Percentiles rank a stretch among this genome's conserved stretches.
Conservation (phyloP, 305 asterid species). For the Striga hermonthica region DNA sequence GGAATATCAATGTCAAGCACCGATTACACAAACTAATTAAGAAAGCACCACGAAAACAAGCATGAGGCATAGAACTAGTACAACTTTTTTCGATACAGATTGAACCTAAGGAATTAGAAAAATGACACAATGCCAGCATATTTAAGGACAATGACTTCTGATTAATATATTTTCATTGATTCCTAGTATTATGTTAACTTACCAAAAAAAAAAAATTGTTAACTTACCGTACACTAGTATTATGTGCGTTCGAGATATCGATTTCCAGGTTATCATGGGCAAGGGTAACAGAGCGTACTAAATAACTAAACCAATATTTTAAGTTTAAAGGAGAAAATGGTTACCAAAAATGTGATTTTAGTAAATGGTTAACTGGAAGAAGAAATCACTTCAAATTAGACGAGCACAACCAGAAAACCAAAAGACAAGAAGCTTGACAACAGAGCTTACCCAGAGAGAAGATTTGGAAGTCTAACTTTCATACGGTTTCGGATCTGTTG, state of each 20-base stretch:
- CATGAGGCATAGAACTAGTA: constrained; percentile 21
- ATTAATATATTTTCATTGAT: not conserved
- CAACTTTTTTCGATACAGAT: not conserved
- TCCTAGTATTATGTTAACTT: no score
- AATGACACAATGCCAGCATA: constrained; percentile 3
- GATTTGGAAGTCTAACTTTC: constrained; percentile 91
- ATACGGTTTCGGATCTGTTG: constrained; percentile 87
- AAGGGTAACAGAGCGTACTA: not conserved
- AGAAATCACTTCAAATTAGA: constrained; percentile 19
- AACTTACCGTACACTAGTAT: no score
- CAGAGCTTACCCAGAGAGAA: constrained; percentile 76
- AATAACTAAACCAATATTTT: not conserved
- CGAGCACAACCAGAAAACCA: constrained; percentile 17
- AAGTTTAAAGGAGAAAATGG: not conserved
- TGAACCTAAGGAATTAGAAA: constrained; percentile 15
- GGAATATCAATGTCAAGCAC: constrained; percentile 21
- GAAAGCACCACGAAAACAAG: constrained; percentile 8
- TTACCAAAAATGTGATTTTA: constrained; percentile 14
- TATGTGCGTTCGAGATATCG: not conserved
- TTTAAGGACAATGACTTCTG: not conserved
- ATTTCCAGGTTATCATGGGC: constrained; percentile 1
- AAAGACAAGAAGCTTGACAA: constrained; percentile 27
- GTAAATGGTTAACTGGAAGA: constrained; percentile 3
- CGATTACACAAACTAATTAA: constrained; percentile 23
- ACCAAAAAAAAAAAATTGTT: not conserved